phyloP scores from a whole-genome alignment of 106 monocot species.

The Cymbidium sinense region DNA sequence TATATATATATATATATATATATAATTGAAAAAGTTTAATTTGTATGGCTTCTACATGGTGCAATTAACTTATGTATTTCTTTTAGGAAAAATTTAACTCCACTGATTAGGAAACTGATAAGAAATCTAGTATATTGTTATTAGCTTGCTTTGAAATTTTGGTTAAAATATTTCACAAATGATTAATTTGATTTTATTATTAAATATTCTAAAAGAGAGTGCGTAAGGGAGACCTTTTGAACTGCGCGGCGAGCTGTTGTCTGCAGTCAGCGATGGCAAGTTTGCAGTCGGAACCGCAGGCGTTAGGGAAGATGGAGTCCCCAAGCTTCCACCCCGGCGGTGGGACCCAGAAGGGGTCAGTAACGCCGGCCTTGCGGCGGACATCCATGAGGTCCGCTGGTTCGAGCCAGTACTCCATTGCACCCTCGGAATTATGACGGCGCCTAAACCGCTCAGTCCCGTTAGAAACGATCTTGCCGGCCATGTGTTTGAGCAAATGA shows the following conservation, averaged over 20 bases:
- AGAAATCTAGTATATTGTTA: too few species aligned
- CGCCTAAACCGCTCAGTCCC: conserved; percentile 61
- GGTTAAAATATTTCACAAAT: too few species aligned
- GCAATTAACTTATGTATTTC: too few species aligned
- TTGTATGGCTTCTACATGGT: too few species aligned
- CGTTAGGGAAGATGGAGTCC: conserved; percentile 21
- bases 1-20: too few species aligned
- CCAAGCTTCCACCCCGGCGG: conserved; percentile 76
- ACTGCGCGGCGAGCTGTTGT: conserved; percentile 2
- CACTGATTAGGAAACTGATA: too few species aligned
- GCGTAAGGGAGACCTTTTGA: conserved; percentile 28
- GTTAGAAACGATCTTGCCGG: conserved; percentile 51
- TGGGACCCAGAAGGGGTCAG: conserved; percentile 71
- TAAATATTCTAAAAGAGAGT: too few species aligned
- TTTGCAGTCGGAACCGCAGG: conserved; percentile 18
- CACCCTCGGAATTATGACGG: conserved; percentile 83
- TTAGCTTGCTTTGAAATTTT: too few species aligned
- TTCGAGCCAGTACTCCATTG: conserved; percentile 99
- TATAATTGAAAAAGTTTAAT: too few species aligned
- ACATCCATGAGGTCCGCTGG: conserved; percentile 57
- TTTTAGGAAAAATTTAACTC: too few species aligned
- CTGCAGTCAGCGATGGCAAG: conserved; percentile 3
- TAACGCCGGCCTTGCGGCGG: conserved; percentile 52
- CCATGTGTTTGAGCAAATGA: conserved; percentile 96
- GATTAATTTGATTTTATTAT: too few species aligned